Conservation (phyloP, 805 yeast species). For the Myxozyma vanderwaltii region DNA sequence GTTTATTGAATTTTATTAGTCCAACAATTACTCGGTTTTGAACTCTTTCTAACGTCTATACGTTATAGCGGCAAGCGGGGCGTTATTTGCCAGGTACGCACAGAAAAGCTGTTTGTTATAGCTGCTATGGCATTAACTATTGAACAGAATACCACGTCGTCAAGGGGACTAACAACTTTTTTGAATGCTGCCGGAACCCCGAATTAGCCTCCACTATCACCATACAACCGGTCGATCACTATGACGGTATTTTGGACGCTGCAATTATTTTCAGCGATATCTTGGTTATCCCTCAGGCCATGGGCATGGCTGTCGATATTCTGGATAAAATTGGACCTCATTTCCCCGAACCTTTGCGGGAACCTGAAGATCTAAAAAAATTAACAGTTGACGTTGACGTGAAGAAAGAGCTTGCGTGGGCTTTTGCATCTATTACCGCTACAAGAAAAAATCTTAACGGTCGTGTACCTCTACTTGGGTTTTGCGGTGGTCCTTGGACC, state of each 20-base stretch:
- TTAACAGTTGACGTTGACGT: constrained; percentile 70
- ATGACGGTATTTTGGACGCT: constrained; percentile 87
- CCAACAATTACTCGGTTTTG: background rate
- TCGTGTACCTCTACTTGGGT: constrained; percentile 90
- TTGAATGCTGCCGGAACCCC: constrained; percentile 92
- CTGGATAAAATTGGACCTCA: constrained; percentile 93
- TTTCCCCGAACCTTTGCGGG: constrained; percentile 83
- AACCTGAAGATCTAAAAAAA: constrained; percentile 60
- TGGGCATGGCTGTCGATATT: constrained; percentile 96
- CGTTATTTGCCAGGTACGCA: constrained; percentile 58
- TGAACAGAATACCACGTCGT: constrained; percentile 79
- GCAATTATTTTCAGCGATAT: constrained; percentile 97
- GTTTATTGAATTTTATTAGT: background rate
- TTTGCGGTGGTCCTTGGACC: constrained; percentile 99
- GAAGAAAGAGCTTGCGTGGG: constrained; percentile 82
- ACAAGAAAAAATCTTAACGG: constrained; percentile 88
- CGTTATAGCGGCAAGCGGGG: constrained; percentile 82
- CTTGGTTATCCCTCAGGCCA: constrained; percentile 94
- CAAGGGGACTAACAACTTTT: constrained; percentile 83
- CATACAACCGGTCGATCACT: constrained; percentile 91
- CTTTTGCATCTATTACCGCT: constrained; percentile 85
- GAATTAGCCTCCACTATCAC: constrained; percentile 93
- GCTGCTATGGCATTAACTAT: constrained; percentile 33
- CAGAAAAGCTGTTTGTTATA: background rate
- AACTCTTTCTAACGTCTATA: constrained; percentile 12